Evolutionary conservation across 2,329 filamentous ascomycete genomes (phyloP).

Genomic region (Aureobasidium sp.): DNA sequence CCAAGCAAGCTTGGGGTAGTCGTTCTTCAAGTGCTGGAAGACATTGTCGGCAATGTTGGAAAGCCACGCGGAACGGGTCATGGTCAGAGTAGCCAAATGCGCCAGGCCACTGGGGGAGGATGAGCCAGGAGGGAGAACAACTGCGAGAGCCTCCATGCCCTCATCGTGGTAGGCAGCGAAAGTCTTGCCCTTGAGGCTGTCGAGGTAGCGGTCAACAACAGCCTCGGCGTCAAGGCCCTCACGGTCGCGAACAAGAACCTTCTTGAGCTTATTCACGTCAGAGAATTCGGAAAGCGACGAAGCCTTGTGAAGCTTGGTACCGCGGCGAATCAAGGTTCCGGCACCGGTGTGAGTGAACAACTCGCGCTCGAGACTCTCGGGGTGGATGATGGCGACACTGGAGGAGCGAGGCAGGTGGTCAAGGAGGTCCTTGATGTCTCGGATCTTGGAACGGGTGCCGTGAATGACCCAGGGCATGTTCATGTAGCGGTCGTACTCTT

Average conservation of each 20-base stretch:
- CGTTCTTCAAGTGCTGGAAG: slow-evolving; percentile 87
- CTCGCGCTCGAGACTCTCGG: slow-evolving; percentile 90
- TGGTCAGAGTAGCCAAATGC: slow-evolving; percentile 81
- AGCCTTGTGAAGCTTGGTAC: slow-evolving; percentile 76
- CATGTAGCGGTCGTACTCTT: slow-evolving; percentile 92
- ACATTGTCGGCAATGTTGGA: slow-evolving; percentile 94
- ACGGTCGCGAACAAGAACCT: slow-evolving; percentile 70
- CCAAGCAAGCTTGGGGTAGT: slow-evolving; percentile 85
- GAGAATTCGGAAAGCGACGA: slow-evolving; percentile 64
- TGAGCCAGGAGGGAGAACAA: slow-evolving; percentile 68
- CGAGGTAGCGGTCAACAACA: slow-evolving; percentile 78
- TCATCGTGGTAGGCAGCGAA: slow-evolving; percentile 96
- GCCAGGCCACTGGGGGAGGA: slow-evolving; percentile 60
- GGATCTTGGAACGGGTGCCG: slow-evolving; percentile 92
- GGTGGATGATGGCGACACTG: slow-evolving; percentile 95
- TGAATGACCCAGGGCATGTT: slow-evolving; percentile 89
- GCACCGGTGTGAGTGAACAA: slow-evolving; percentile 93
- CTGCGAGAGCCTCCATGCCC: slow-evolving; percentile 81
- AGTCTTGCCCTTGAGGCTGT: slow-evolving; percentile 63
- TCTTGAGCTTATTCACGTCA: slow-evolving; percentile 68
- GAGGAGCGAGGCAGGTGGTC: slow-evolving; percentile 83
- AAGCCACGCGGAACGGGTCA: slow-evolving; percentile 90
- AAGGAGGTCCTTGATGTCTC: slow-evolving; percentile 90
- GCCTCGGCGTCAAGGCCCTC: slow-evolving; percentile 73
- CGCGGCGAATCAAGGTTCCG: slow-evolving; percentile 83